Conservation (phyloP, 2,329 filamentous ascomycete genomes). For the Penicillium occitanis region DNA sequence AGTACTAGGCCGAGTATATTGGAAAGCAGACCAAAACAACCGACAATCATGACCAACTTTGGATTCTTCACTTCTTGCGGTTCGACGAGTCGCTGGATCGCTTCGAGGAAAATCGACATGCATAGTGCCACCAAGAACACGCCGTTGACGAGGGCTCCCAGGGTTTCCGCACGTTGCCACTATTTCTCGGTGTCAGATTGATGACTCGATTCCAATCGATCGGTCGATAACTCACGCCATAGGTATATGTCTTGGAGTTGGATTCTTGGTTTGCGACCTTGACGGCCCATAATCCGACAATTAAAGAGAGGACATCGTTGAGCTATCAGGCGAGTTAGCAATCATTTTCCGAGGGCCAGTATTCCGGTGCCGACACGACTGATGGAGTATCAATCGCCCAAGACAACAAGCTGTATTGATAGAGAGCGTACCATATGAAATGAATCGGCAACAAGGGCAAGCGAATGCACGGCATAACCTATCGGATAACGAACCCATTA, state of each 20-base stretch:
- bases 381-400: not conserved
- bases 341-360: not conserved
- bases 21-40: slow-evolving; percentile 78
- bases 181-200: slow-evolving; percentile 47
- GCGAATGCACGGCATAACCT: slow-evolving; percentile 82
- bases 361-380: not conserved
- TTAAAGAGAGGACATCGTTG: slow-evolving; percentile 94
- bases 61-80: slow-evolving; percentile 85
- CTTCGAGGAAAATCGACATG: slow-evolving; percentile 93
- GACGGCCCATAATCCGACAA: slow-evolving; percentile 93
- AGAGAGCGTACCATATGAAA: slow-evolving; percentile 81
- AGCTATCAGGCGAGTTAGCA: slow-evolving; percentile 53
- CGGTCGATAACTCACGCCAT: slow-evolving; percentile 65
- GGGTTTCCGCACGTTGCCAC: slow-evolving; percentile 96
- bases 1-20: slow-evolving; percentile 88
- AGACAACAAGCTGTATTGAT: not conserved
- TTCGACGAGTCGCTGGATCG: slow-evolving; percentile 86
- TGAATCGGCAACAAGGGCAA: slow-evolving; percentile 92
- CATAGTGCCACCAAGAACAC: slow-evolving; percentile 97
- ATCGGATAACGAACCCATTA: not conserved
- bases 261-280: slow-evolving; percentile 79
- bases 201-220: not conserved
- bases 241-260: slow-evolving; percentile 85
- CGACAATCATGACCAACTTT: slow-evolving; percentile 83
- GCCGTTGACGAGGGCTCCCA: slow-evolving; percentile 94